These are phyloP conservation scores for Meyerozyma guilliermondii DNA, from an alignment of 1,139 yeast species.

Conservation along the genomic window DNA sequence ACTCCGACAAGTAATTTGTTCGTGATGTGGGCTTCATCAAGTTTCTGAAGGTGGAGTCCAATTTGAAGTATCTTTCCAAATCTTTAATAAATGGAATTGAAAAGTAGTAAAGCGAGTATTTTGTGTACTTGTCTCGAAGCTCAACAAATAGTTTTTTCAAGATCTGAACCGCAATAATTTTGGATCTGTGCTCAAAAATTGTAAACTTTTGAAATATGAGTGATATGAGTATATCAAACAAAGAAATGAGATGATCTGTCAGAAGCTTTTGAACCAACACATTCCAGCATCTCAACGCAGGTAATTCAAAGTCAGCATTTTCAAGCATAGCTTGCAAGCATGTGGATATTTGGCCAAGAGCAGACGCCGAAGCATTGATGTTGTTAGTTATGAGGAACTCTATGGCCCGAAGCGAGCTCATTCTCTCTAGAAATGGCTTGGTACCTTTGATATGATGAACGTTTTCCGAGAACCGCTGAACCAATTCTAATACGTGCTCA, in stretches of 20 bases:
- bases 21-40: constrained; percentile 23
- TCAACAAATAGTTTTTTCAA: constrained; percentile 35
- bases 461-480: constrained; percentile 74
- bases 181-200: constrained; percentile 42
- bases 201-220: constrained; percentile 60
- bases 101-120: constrained; percentile 44
- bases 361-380: constrained; percentile 60
- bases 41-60: constrained; percentile 21
- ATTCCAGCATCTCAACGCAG: constrained; percentile 67
- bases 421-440: constrained; percentile 67
- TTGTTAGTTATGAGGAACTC: constrained; percentile 62
- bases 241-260: constrained; percentile 46
- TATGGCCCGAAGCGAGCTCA: constrained; percentile 70
- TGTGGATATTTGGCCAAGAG: constrained; percentile 84
- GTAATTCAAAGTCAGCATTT: constrained; percentile 52
- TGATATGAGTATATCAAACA: constrained; percentile 42
- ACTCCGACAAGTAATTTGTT: constrained; percentile 40
- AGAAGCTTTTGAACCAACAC: constrained; percentile 46
- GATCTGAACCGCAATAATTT: constrained; percentile 41
- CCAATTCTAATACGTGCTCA: constrained; percentile 67
- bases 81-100: constrained; percentile 46
- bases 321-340: constrained; percentile 81
- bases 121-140: constrained; percentile 26
- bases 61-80: constrained; percentile 23
- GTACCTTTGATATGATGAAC: constrained; percentile 67